Percentiles rank a stretch among this genome's conserved stretches.
Evolutionary conservation across 768 basidiomycete genomes (phyloP).

Genomic region (Lanmaoa rubissima): DNA sequence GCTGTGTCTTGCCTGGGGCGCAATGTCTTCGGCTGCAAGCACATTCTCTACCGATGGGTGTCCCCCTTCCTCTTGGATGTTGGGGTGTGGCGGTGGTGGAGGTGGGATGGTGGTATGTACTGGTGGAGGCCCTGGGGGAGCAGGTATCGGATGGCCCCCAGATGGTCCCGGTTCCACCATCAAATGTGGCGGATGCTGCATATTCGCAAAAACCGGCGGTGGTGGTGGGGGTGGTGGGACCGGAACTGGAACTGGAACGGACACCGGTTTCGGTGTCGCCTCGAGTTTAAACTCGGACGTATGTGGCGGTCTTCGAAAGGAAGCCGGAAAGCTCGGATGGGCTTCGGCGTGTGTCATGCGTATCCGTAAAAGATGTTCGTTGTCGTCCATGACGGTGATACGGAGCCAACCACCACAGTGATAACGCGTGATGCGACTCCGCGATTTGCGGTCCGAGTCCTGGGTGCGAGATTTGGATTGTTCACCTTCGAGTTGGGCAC

Average conservation of each 20-base stretch:
- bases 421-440: slow-evolving; percentile 34
- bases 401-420: slow-evolving; percentile 36
- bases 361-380: slow-evolving; percentile 34
- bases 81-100: slow-evolving; percentile 8
- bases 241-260: slow-evolving; percentile 13
- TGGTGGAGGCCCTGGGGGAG: slow-evolving; percentile 4
- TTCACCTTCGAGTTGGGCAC: slow-evolving; percentile 35
- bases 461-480: slow-evolving; percentile 35
- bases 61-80: slow-evolving; percentile 18
- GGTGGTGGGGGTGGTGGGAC: slow-evolving; percentile 9
- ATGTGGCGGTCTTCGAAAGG: slow-evolving; percentile 32
- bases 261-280: slow-evolving; percentile 25
- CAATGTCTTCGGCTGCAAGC: slow-evolving; percentile 19
- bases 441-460: slow-evolving; percentile 34
- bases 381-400: slow-evolving; percentile 37
- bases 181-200: slow-evolving; percentile 22
- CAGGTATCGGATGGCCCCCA: slow-evolving; percentile 8
- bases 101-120: slow-evolving; percentile 11
- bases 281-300: slow-evolving; percentile 36
- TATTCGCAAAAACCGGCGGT: slow-evolving; percentile 23
- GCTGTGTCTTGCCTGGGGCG: slow-evolving; percentile 12
- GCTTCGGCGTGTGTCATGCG: slow-evolving; percentile 37
- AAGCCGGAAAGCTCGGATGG: slow-evolving; percentile 32
- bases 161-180: slow-evolving; percentile 22
- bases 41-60: slow-evolving; percentile 12